Evolutionary conservation across 164 flowering plant species (phyloP).

Genomic region (Tetrastigma voinierianum): DNA sequence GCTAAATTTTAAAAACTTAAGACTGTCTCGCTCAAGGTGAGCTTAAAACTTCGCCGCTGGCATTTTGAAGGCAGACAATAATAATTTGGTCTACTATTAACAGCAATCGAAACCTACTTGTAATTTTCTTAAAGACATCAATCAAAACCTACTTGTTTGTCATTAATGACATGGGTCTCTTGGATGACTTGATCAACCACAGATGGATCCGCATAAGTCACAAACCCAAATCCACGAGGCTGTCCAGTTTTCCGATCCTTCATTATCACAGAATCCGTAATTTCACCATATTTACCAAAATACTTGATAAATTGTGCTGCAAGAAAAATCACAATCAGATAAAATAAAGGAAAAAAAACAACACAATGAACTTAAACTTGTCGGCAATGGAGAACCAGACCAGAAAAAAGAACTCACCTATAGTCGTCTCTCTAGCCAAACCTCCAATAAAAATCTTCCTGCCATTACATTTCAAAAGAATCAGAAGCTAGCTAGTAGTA

Average conservation of each 20-base stretch:
- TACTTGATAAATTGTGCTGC: slow-evolving; percentile 68
- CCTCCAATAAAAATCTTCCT: slow-evolving; percentile 91
- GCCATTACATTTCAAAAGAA: slow-evolving; percentile 25
- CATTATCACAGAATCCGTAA: slow-evolving; percentile 87
- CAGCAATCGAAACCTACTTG: slow-evolving; percentile 46
- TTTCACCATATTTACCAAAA: slow-evolving; percentile 80
- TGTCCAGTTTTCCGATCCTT: slow-evolving; percentile 74
- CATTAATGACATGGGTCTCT: slow-evolving; percentile 71
- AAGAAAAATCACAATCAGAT: slow-evolving; percentile 12
- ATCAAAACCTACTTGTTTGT: slow-evolving; percentile 63
- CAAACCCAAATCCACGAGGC: slow-evolving; percentile 89
- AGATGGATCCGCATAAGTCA: slow-evolving; percentile 83
- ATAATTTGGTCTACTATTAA: too few species aligned
- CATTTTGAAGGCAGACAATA: too few species aligned
- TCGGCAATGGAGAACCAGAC: not conserved
- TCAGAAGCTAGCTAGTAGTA: slow-evolving; percentile 9
- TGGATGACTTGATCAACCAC: slow-evolving; percentile 80
- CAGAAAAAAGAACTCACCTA: slow-evolving; percentile 41
- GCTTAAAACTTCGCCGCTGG: too few species aligned
- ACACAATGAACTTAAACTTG: not conserved
- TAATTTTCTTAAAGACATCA: slow-evolving; percentile 1
- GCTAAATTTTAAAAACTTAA: too few species aligned
- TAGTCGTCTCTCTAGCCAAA: slow-evolving; percentile 77
- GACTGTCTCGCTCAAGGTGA: too few species aligned
- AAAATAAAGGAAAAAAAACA: not conserved